Percentiles rank a stretch among this genome's conserved stretches.
Evolutionary conservation across 164 flowering plant species (phyloP).

Genomic region (Berberis thunbergii): DNA sequence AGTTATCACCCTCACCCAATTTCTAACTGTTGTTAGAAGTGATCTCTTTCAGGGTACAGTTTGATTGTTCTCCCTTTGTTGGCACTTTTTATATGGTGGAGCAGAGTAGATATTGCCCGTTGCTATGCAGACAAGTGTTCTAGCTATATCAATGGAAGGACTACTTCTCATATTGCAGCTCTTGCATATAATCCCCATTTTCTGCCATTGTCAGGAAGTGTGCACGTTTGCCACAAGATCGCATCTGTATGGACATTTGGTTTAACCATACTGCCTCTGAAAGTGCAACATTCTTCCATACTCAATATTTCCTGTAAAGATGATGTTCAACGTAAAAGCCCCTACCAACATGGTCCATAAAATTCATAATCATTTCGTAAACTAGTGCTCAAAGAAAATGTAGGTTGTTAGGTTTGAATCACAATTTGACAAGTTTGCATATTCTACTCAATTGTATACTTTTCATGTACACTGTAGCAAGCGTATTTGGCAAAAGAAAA

Average conservation of each 20-base stretch:
- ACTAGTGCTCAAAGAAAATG: background rate
- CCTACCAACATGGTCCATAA: constrained; percentile 3
- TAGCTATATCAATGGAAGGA: constrained; percentile 31
- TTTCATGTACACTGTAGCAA: background rate
- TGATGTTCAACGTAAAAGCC: constrained; percentile 31
- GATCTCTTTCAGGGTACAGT: too few species aligned
- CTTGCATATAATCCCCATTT: constrained; percentile 31
- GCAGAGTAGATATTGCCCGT: constrained; percentile 44
- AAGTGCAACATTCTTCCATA: constrained; percentile 29
- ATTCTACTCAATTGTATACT: background rate
- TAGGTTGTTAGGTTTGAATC: background rate
- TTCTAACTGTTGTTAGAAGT: too few species aligned
- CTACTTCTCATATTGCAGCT: constrained; percentile 55
- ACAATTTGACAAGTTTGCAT: background rate
- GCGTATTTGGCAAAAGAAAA: background rate
- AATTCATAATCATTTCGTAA: background rate
- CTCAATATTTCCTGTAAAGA: constrained; percentile 27
- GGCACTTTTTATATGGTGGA: constrained; percentile 33
- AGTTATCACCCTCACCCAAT: too few species aligned
- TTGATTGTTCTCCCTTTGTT: constrained; percentile 27
- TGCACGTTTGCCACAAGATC: constrained; percentile 33
- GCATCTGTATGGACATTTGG: constrained; percentile 22
- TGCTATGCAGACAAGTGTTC: constrained; percentile 27
- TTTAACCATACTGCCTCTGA: constrained; percentile 40
- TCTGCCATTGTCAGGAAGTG: constrained; percentile 35